Percentiles rank a stretch among this genome's conserved stretches.
Conservation (phyloP, 768 basidiomycete genomes). For the Serendipita indica region DNA sequence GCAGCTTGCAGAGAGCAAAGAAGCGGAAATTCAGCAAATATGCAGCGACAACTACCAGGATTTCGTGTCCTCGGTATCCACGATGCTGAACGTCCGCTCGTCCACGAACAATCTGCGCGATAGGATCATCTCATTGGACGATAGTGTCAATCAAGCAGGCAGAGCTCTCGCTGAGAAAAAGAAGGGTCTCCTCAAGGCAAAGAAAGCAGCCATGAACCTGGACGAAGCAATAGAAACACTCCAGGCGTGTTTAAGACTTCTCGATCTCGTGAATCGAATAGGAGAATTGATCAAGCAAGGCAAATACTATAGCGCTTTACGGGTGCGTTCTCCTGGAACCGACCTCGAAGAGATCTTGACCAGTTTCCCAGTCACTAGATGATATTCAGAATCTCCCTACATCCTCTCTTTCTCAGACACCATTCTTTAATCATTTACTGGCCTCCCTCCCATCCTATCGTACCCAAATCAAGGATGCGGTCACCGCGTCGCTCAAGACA, state of each 20-base stretch:
- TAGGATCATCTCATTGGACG: conserved; percentile 77
- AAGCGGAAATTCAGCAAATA: conserved; percentile 89
- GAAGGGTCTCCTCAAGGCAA: conserved; percentile 70
- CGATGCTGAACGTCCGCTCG: conserved; percentile 85
- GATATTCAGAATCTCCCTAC: conserved; percentile 86
- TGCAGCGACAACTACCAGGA: conserved; percentile 96
- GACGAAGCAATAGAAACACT: conserved; percentile 95
- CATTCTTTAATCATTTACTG: conserved; percentile 81
- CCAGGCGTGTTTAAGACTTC: conserved; percentile 78
- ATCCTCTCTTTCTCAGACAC: conserved; percentile 79
- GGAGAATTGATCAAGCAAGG: conserved; percentile 85
- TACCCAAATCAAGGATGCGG: conserved; percentile 78
- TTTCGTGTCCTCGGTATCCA: conserved; percentile 94
- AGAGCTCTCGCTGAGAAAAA: conserved; percentile 87
- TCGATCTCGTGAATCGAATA: conserved; percentile 87
- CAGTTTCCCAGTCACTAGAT: conserved; percentile 63
- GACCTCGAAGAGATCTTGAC: conserved; percentile 18
- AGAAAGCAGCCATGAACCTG: conserved; percentile 84
- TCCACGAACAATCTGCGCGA: conserved; percentile 90
- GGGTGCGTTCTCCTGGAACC: conserved; percentile 33
- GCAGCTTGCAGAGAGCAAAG: conserved; percentile 84
- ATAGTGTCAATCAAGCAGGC: conserved; percentile 78
- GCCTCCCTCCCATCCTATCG: conserved; percentile 85
- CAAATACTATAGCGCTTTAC: conserved; percentile 91
- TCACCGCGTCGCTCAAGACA: conserved; percentile 88